A percentile compares a stretch with the other conserved stretches of the same genome.
Evolutionary conservation across 208 protist genomes (phyloP).

Genomic region (Crithidia mellificae): DNA sequence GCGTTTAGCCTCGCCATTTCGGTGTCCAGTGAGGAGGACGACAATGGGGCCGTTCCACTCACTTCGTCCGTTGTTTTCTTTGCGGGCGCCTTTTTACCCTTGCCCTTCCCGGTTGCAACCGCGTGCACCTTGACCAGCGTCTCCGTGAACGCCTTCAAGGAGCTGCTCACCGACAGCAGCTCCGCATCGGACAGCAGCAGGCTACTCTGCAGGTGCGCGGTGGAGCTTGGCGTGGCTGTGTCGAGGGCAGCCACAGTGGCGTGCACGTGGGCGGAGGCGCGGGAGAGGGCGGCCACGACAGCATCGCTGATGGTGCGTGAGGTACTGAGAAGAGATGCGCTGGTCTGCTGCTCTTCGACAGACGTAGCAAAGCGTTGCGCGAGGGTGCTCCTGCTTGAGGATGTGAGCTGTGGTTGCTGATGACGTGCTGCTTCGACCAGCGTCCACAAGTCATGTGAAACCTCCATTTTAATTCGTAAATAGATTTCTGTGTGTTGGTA

Average conservation of each 20-base stretch:
- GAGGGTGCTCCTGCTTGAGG: background rate
- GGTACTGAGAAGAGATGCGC: conserved; percentile 17
- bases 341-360: conserved; percentile 8
- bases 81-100: background rate
- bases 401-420: background rate
- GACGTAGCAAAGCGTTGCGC: background rate
- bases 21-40: background rate
- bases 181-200: conserved; percentile 78
- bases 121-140: conserved; percentile 31
- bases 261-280: conserved; percentile 15
- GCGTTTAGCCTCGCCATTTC: background rate
- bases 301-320: conserved; percentile 15
- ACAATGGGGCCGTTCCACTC: too few species aligned
- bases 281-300: conserved; percentile 1
- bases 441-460: conserved; percentile 24
- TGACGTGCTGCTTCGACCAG: conserved; percentile 16
- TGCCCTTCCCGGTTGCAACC: background rate
- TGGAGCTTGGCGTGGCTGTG: conserved; percentile 37
- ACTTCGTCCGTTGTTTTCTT: background rate
- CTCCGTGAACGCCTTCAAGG: conserved; percentile 47
- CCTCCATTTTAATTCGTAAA: conserved; percentile 15
- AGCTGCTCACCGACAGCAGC: conserved; percentile 52
- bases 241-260: conserved; percentile 50
- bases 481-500: too few species aligned
- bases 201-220: conserved; percentile 44